These are phyloP conservation scores for Endoconidiophora laricicola DNA, from an alignment of 2,329 filamentous ascomycete genomes.

Conservation along the genomic window DNA sequence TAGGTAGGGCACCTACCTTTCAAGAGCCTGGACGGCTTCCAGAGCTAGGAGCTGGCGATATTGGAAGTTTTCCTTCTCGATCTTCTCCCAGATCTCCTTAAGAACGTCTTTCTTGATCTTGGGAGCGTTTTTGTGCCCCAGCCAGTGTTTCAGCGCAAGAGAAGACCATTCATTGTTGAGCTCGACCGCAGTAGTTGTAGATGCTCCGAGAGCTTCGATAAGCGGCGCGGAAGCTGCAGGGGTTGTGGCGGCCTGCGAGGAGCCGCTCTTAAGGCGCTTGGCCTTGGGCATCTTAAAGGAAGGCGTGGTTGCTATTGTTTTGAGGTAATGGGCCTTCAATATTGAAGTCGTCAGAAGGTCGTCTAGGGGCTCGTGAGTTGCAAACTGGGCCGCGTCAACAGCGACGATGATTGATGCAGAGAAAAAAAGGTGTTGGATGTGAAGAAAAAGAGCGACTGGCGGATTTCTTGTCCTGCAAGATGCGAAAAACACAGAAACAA, in stretches of 20 bases:
- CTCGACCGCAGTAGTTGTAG: slow-evolving; percentile 27
- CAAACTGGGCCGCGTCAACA: not conserved
- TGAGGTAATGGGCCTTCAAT: not conserved
- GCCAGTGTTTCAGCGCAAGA: slow-evolving; percentile 73
- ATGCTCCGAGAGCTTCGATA: slow-evolving; percentile 20
- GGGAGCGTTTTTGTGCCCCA: slow-evolving; percentile 49
- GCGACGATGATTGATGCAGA: no score
- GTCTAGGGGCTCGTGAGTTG: not conserved
- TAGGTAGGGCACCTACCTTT: slow-evolving; percentile 40
- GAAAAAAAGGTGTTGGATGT: not conserved
- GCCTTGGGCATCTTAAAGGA: slow-evolving; percentile 34
- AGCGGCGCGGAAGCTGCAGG: slow-evolving; percentile 20
- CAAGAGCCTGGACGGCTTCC: slow-evolving; percentile 79
- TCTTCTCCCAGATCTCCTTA: slow-evolving; percentile 77
- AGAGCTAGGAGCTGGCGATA: slow-evolving; percentile 64
- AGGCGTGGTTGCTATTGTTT: not conserved
- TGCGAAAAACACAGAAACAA: not conserved
- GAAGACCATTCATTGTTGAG: slow-evolving; percentile 57
- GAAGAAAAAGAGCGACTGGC: not conserved
- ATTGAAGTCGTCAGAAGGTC: not conserved
- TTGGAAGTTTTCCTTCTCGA: slow-evolving; percentile 68
- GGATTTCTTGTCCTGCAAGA: not conserved
- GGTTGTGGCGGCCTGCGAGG: slow-evolving; percentile 4
- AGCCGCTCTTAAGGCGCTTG: slow-evolving; percentile 40
- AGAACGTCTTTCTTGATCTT: slow-evolving; percentile 73